phyloP scores from a whole-genome alignment of 2,329 filamentous ascomycete species.

The Diaporthe nobilis region DNA sequence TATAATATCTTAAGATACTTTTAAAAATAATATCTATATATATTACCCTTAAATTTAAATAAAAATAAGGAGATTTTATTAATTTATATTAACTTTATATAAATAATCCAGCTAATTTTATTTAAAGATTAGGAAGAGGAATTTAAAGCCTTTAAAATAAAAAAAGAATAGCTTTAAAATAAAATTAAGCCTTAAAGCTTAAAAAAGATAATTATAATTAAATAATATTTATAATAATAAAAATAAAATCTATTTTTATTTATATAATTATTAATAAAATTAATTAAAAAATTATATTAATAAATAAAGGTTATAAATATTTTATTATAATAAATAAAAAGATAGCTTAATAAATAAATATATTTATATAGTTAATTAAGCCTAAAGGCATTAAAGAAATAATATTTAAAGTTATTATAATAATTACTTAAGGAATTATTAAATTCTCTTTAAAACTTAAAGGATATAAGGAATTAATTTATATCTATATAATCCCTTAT shows the following conservation, averaged over 20 bases:
- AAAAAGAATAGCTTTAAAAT: neutral
- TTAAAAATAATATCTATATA: neutral
- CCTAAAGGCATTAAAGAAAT: neutral
- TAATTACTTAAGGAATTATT: neutral
- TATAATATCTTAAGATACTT: neutral
- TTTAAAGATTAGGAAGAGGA: neutral
- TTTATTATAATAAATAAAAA: neutral
- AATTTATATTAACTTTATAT: neutral
- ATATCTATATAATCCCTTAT: neutral
- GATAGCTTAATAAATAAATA: neutral
- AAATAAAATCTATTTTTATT: neutral
- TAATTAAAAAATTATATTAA: neutral
- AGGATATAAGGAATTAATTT: neutral
- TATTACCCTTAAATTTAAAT: neutral
- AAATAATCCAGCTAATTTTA: neutral
- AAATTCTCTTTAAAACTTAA: neutral
- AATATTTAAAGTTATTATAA: neutral
- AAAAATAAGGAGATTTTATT: neutral
- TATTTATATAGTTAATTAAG: neutral
- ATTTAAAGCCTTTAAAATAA: neutral
- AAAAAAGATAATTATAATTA: neutral
- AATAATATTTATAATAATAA: neutral
- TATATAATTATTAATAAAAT: constrained; percentile 14
- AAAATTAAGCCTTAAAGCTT: neutral
- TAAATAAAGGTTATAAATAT: neutral